Evolutionary conservation across 1,284 basidiomycete genomes (phyloP).

Genomic region (Phenoliferia sp.): DNA sequence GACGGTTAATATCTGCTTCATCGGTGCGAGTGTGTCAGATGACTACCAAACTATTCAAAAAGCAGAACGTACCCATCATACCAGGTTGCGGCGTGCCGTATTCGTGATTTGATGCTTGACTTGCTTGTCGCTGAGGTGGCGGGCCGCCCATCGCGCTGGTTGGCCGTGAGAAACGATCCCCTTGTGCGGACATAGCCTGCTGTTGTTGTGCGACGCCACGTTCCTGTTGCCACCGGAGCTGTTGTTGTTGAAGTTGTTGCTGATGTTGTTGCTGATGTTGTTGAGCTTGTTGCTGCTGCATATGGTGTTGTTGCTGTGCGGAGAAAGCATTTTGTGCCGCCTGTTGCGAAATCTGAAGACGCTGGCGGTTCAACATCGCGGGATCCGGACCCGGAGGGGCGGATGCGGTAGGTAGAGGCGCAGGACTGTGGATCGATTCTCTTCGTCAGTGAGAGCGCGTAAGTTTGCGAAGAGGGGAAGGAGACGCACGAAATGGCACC

Average conservation of each 20-base stretch:
- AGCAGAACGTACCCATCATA: not conserved
- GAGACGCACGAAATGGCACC: not conserved
- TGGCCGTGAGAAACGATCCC: not conserved
- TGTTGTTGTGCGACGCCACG: not conserved
- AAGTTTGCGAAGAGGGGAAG: not conserved
- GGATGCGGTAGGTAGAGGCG: not conserved
- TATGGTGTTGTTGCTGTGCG: not conserved
- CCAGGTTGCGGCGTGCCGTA: not conserved
- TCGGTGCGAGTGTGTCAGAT: not conserved
- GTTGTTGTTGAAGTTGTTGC: not conserved
- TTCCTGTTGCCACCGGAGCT: not conserved
- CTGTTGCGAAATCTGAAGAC: not conserved
- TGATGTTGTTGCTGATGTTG: not conserved
- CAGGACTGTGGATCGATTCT: not conserved
- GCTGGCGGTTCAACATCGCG: not conserved
- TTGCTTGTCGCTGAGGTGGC: not conserved
- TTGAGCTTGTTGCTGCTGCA: not conserved
- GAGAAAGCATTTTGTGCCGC: too few relatives aligned
- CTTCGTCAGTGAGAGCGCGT: not conserved
- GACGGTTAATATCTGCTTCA: not conserved
- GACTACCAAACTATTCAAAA: not conserved
- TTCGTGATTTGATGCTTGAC: not conserved
- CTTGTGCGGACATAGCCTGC: not conserved
- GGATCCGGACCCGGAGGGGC: not conserved
- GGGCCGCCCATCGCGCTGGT: not conserved